These are phyloP conservation scores for Funneliformis caledonium DNA, from an alignment of 371 early-diverging fungal species.

Conservation along the genomic window DNA sequence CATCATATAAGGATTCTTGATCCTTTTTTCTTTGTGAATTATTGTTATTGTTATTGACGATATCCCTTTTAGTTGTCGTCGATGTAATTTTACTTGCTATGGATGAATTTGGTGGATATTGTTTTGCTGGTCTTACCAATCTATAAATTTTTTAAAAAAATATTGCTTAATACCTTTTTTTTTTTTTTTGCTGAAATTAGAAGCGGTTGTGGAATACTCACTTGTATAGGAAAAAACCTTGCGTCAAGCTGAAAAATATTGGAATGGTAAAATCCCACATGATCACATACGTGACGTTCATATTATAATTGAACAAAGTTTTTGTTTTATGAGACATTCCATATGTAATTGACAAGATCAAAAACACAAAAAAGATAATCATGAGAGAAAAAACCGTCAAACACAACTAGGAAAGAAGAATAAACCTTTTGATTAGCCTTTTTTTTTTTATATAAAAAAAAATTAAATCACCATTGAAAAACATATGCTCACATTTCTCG, in stretches of 20 bases:
- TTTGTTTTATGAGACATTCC: background rate
- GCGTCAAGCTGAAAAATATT: background rate
- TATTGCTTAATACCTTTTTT: background rate
- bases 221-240: constrained; percentile 21
- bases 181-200: no score
- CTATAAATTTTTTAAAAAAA: background rate
- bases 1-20: background rate
- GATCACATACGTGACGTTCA: background rate
- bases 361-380: background rate
- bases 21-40: background rate
- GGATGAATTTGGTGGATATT: background rate
- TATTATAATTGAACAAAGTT: background rate
- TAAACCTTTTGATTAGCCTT: no score
- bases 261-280: background rate
- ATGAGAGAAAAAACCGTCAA: background rate
- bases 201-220: background rate
- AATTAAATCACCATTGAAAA: background rate
- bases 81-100: background rate
- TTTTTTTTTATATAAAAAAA: background rate
- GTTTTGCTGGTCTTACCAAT: background rate
- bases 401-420: constrained; percentile 2
- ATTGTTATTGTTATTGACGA: background rate
- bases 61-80: background rate
- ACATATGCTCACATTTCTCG: constrained; percentile 10
- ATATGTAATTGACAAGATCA: background rate